phyloP scores from a whole-genome alignment of 2,329 filamentous ascomycete species.

The Claviceps paspali region DNA sequence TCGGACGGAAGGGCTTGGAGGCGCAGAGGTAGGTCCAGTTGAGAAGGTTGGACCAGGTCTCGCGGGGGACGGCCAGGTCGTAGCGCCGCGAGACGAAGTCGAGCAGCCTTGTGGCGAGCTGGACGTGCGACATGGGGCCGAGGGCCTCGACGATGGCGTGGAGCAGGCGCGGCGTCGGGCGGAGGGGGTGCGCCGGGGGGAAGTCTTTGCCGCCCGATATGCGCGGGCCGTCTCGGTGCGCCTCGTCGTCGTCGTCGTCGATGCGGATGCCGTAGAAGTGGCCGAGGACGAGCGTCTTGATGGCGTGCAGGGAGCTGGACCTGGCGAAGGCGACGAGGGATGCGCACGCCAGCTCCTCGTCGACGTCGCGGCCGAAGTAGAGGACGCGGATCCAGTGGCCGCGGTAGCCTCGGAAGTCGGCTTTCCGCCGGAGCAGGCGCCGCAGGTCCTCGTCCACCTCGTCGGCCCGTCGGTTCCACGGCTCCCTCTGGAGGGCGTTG shows the following conservation, averaged over 20 bases:
- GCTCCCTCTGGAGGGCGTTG: constrained; percentile 13
- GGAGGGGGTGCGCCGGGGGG: constrained; percentile 33
- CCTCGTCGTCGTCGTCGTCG: no score
- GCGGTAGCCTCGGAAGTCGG: constrained; percentile 12
- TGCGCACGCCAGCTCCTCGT: constrained; percentile 25
- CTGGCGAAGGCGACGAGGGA: constrained; percentile 28
- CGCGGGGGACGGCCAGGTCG: constrained; percentile 36
- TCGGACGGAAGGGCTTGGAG: constrained; percentile 20
- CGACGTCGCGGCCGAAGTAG: constrained; percentile 14
- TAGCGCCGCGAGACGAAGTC: constrained; percentile 48
- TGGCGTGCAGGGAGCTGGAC: constrained; percentile 17
- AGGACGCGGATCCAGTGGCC: constrained; percentile 15
- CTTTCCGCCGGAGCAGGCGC: constrained; percentile 13
- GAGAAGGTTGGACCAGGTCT: constrained; percentile 52
- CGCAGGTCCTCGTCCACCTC: constrained; percentile 12
- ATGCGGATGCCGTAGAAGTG: constrained; percentile 17
- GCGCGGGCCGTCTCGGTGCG: constrained; percentile 9
- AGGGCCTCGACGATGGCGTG: constrained; percentile 53
- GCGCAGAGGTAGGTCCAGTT: constrained; percentile 49
- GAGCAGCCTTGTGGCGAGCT: constrained; percentile 41
- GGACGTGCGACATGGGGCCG: constrained; percentile 48
- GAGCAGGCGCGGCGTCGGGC: constrained; percentile 44
- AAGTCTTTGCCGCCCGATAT: constrained; percentile 24
- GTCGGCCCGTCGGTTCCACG: constrained; percentile 16
- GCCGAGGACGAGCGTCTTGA: constrained; percentile 19